A percentile compares a stretch with the other conserved stretches of the same genome.
These are phyloP conservation scores for Dictyostelium firmibasis DNA, from an alignment of 78 protist genomes.

Conservation along the genomic window DNA sequence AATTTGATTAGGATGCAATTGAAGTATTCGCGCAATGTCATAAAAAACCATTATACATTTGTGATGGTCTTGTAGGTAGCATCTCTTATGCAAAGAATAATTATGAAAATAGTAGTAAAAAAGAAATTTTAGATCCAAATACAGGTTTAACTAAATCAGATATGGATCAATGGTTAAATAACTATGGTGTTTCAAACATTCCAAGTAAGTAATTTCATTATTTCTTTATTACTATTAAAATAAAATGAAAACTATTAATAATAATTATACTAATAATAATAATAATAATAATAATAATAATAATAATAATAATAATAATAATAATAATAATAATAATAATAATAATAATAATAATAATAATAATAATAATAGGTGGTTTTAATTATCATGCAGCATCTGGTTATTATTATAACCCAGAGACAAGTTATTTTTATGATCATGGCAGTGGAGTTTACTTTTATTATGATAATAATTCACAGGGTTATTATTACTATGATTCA, in stretches of 20 bases:
- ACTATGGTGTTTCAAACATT: background rate
- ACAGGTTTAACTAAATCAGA: background rate
- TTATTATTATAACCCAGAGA: constrained; percentile 10
- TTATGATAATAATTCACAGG: constrained; percentile 17
- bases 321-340: background rate
- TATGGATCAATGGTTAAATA: constrained; percentile 47
- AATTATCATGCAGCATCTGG: constrained; percentile 23
- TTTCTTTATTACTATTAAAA: too few species aligned
- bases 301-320: background rate
- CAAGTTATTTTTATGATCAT: constrained; percentile 37
- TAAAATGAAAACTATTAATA: too few species aligned
- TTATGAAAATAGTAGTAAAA: background rate
- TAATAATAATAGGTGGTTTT: constrained; percentile 41
- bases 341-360: background rate
- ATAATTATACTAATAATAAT: too few species aligned
- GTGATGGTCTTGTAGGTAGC: background rate
- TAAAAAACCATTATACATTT: background rate
- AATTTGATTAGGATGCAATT: background rate
- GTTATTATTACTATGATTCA: constrained; percentile 29
- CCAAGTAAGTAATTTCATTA: background rate
- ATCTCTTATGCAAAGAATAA: constrained; percentile 7
- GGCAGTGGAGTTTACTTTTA: constrained; percentile 6
- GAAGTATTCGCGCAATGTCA: background rate
- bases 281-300: background rate
- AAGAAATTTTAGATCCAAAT: constrained; percentile 2